These are phyloP conservation scores for Microbotryomycetes sp. DNA, from an alignment of 1,284 basidiomycete species.

Conservation along the genomic window DNA sequence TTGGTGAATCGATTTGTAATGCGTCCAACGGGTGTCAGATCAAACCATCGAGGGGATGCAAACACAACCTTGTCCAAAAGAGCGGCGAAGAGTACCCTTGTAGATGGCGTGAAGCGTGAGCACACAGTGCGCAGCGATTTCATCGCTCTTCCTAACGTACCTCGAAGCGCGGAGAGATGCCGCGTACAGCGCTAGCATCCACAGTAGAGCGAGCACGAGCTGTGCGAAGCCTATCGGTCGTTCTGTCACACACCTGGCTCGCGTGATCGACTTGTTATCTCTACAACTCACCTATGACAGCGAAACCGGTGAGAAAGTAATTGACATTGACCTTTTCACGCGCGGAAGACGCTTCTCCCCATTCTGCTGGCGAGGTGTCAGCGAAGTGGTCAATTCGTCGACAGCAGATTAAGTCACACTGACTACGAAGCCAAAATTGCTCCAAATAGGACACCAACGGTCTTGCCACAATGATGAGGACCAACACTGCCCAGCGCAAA, in stretches of 20 bases:
- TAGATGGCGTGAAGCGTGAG: conserved; percentile 26
- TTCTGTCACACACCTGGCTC: no score
- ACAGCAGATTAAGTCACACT: background rate
- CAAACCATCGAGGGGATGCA: conserved; percentile 39
- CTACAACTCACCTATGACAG: conserved; percentile 11
- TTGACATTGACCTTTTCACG: conserved; percentile 4
- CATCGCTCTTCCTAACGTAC: conserved; percentile 9
- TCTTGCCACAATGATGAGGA: conserved; percentile 11
- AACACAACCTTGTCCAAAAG: conserved; percentile 36
- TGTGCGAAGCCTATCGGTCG: conserved; percentile 20
- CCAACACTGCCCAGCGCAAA: conserved; percentile 12
- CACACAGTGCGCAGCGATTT: no score
- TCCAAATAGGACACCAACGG: conserved; percentile 19
- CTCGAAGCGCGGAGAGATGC: conserved; percentile 27
- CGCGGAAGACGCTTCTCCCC: conserved; percentile 21
- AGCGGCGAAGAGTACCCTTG: conserved; percentile 34
- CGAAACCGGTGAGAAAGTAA: conserved; percentile 15
- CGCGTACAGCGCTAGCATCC: conserved; percentile 27
- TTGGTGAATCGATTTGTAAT: conserved; percentile 40
- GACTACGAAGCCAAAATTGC: conserved; percentile 24
- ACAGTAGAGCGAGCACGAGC: conserved; percentile 27
- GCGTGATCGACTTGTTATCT: background rate
- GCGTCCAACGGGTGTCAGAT: conserved; percentile 37
- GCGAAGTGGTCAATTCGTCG: background rate
- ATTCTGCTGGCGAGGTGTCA: background rate